phyloP scores from a whole-genome alignment of 108 stramenopile species.

The Fragilaria crotonensis region DNA sequence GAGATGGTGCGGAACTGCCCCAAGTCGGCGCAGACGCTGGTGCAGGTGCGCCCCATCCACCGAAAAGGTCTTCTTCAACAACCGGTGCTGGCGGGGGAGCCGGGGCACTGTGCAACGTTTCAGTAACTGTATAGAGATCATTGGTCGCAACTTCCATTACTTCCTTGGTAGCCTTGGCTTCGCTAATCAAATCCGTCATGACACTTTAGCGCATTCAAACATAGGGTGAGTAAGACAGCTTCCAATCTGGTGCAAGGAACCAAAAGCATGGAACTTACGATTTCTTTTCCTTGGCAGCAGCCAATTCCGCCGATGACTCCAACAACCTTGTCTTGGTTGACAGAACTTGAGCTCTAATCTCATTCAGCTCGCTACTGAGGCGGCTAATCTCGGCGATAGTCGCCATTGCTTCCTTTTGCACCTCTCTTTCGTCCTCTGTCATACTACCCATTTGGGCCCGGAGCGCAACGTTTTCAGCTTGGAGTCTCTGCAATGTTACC shows the following conservation, averaged over 20 bases:
- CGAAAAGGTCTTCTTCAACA: conserved; percentile 17
- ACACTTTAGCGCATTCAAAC: conserved; percentile 9
- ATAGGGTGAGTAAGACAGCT: neutral
- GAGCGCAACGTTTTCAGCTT: conserved; percentile 75
- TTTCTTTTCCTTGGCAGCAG: conserved; percentile 64
- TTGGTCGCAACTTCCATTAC: conserved; percentile 33
- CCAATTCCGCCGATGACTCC: conserved; percentile 64
- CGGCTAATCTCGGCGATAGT: conserved; percentile 53
- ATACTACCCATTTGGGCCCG: conserved; percentile 64
- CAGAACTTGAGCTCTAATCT: conserved; percentile 54
- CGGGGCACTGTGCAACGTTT: conserved; percentile 9
- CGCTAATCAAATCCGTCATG: conserved; percentile 52
- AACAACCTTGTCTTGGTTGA: conserved; percentile 50
- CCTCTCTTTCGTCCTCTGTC: conserved; percentile 71
- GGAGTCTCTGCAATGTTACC: conserved; percentile 59
- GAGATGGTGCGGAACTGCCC: neutral
- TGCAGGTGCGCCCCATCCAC: conserved; percentile 9
- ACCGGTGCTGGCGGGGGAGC: conserved; percentile 9
- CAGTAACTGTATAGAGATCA: conserved; percentile 8
- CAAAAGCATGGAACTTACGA: conserved; percentile 33
- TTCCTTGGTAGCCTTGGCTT: conserved; percentile 48
- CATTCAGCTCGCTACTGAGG: conserved; percentile 45
- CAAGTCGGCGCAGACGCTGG: conserved; percentile 1
- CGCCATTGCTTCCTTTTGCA: conserved; percentile 48
- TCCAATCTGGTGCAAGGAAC: neutral